Evolutionary conservation across 805 yeast genomes (phyloP).

Genomic region (Lipomyces spencermartinsiae): DNA sequence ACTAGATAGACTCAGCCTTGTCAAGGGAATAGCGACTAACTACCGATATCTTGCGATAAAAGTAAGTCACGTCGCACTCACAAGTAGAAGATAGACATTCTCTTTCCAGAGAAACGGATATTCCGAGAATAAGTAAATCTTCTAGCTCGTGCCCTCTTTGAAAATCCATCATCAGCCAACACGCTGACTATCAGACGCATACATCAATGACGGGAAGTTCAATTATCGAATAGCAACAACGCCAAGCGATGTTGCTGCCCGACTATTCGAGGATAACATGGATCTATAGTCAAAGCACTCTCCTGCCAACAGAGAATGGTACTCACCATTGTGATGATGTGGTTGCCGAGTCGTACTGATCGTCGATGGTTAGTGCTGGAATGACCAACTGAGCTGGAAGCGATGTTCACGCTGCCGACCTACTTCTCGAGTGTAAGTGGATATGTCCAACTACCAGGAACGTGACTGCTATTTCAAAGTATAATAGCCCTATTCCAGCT

Average conservation of each 20-base stretch:
- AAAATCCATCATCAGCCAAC: neutral
- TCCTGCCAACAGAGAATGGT: neutral
- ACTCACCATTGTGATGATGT: constrained; percentile 27
- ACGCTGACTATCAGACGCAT: neutral
- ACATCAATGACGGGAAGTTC: neutral
- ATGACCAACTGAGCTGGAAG: too few species aligned
- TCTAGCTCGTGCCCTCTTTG: neutral
- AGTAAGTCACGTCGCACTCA: neutral
- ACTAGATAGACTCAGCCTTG: constrained; percentile 21
- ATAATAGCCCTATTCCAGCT: too few species aligned
- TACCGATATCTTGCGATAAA: neutral
- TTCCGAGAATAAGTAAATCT: constrained; percentile 2
- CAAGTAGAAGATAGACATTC: neutral
- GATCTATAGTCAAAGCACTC: constrained; percentile 1
- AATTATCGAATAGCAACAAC: neutral
- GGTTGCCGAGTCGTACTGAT: too few species aligned
- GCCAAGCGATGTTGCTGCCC: neutral
- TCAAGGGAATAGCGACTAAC: neutral
- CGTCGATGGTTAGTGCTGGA: too few species aligned
- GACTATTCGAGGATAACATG: neutral
- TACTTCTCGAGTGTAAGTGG: too few species aligned
- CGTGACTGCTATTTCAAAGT: too few species aligned
- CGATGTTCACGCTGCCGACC: too few species aligned
- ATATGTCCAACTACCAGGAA: too few species aligned
- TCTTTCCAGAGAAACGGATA: neutral